Evolutionary conservation across 768 basidiomycete species (phyloP).

Genomic region (Lepiota venenata): DNA sequence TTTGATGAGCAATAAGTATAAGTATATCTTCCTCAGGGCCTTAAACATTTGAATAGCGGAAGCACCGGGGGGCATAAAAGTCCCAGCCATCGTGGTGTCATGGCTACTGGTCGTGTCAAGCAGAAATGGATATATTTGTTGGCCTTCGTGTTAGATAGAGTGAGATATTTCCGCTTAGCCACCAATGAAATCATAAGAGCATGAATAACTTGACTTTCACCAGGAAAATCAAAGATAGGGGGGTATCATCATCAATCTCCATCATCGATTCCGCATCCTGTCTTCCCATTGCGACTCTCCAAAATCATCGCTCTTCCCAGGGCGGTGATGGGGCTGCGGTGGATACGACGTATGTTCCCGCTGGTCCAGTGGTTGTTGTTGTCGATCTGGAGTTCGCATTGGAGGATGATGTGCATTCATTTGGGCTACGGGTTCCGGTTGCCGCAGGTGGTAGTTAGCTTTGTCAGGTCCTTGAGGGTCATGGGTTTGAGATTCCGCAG

Average conservation of each 20-base stretch:
- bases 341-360: not conserved
- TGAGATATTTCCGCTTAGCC: too few relatives aligned
- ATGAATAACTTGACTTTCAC: not conserved
- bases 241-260: not conserved
- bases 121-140: too few relatives aligned
- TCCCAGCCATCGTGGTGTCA: too few relatives aligned
- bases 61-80: too few relatives aligned
- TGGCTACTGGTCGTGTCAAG: too few relatives aligned
- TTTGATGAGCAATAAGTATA: too few relatives aligned
- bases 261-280: not conserved
- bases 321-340: not conserved
- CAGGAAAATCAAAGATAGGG: not conserved
- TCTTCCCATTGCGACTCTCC: not conserved
- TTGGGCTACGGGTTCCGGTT: constrained; percentile 7
- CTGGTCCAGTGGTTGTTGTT: not conserved
- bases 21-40: too few relatives aligned
- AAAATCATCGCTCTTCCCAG: not conserved
- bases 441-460: not conserved
- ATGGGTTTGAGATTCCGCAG: not conserved
- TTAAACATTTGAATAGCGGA: too few relatives aligned
- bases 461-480: not conserved
- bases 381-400: not conserved
- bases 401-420: constrained; percentile 5
- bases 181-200: too few relatives aligned
- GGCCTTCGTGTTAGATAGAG: too few relatives aligned